Evolutionary conservation across 768 basidiomycete genomes (phyloP).

Genomic region (Lactarius indigo): DNA sequence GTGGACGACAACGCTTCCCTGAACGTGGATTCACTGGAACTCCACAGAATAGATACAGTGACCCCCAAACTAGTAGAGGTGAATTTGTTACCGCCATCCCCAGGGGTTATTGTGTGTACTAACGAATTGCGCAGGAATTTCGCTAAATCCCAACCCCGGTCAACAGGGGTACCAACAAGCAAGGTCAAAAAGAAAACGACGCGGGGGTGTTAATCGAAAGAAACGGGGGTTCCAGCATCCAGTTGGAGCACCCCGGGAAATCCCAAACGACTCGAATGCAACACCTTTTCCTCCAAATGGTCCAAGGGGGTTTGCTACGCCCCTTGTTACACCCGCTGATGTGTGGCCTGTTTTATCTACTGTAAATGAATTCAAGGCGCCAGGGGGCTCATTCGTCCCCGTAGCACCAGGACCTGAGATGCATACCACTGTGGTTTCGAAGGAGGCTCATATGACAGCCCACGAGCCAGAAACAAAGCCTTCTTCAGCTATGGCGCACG

Average conservation of each 20-base stretch:
- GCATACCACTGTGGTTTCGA: not conserved
- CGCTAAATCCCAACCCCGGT: not conserved
- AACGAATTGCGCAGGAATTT: slow-evolving; percentile 5
- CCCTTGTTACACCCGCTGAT: not conserved
- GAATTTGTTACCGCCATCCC: not conserved
- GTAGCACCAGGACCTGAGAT: not conserved
- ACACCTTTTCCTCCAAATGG: not conserved
- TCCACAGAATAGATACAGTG: slow-evolving; percentile 8
- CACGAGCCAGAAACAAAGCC: not conserved
- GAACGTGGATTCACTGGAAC: slow-evolving; percentile 15
- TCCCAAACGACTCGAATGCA: slow-evolving; percentile 1
- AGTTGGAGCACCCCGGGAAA: not conserved
- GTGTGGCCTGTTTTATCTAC: not conserved
- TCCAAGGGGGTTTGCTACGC: not conserved
- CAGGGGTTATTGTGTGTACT: not conserved
- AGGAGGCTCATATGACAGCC: not conserved
- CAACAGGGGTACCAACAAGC: slow-evolving; percentile 10
- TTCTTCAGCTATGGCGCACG: not conserved
- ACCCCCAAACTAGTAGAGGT: slow-evolving; percentile 14
- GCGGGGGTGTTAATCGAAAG: slow-evolving; percentile 22
- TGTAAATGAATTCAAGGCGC: not conserved
- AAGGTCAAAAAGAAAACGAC: slow-evolving; percentile 16
- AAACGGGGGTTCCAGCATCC: slow-evolving; percentile 15
- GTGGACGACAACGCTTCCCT: slow-evolving; percentile 10
- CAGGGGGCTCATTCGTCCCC: not conserved